Evolutionary conservation across 176 grass and related monocot genomes (phyloP), one percentile per base, ranked within the genome.

Genomic region (Avena sativa): DNA sequence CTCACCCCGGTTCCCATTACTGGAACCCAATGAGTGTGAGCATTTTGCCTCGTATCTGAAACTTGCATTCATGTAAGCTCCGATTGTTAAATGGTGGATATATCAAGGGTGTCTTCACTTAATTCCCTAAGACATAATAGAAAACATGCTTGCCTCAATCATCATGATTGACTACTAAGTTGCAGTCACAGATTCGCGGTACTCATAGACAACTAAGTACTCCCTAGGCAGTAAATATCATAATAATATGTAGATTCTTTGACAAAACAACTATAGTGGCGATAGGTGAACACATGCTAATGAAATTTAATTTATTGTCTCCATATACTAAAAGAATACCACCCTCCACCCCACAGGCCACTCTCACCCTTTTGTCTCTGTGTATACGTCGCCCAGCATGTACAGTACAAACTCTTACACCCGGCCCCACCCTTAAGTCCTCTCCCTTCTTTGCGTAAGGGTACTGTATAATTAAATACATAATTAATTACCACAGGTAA

Each of bases 401-500:
- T 91, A 86, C 90, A 92, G 76, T 56, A 80, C 89, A 87, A 71
- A 65, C 77, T 76, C 83, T 76, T 53, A 76, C 74, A 84, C 55
- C 73, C 84, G 4, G 13, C 48, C 71, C 48, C 67, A 82, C 59
- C 82, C 3, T 20, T 79, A 79, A 79, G 52, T 34, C n/a, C 15
- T 16, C 40, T 46, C 71, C 23, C 28, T 49, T 86, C 26, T 66
- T 84, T 9, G 81, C 78, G 82, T 84, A 81, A 86, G 30, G 30
- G 64, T 34, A 70, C 53, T 61, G 81, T 88, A 88, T 88, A 87
- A 52, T 85, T 91, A 91, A 52, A 84, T 91, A 85, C 90, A 91
- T 88, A 53, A 81, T 81, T 91, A 91, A 91, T 91, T 88, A 91
- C 90, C 90, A 85, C 77, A 61, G 86, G 82, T 91, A 91, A 91